phyloP scores from a whole-genome alignment of 73 alveolate genomes.

The Tetrahymena thermophila region DNA sequence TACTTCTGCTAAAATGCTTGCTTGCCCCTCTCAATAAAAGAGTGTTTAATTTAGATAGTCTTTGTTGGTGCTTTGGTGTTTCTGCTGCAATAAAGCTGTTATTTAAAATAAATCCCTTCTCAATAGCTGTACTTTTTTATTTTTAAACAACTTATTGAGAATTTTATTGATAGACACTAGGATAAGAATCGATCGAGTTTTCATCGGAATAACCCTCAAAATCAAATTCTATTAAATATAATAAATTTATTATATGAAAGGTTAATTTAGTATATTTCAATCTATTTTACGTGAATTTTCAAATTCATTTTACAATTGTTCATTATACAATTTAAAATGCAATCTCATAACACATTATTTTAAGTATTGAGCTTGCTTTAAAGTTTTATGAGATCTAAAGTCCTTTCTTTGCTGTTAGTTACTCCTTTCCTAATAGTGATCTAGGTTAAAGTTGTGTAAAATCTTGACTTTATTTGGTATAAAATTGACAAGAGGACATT shows the following conservation, averaged over 20 bases:
- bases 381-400: not conserved
- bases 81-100: not conserved
- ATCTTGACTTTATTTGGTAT: not conserved
- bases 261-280: not conserved
- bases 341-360: not conserved
- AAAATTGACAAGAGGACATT: not conserved
- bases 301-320: not conserved
- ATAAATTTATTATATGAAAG: not conserved
- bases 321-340: not conserved
- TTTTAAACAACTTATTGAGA: not conserved
- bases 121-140: not conserved
- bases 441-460: not conserved
- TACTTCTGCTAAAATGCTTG: not conserved
- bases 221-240: not conserved
- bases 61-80: not conserved
- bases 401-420: not conserved
- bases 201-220: not conserved
- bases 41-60: not conserved
- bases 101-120: not conserved
- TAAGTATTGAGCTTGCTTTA: not conserved
- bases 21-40: not conserved
- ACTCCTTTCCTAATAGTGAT: not conserved
- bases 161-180: not conserved
- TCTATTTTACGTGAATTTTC: not conserved
- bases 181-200: not conserved